phyloP scores from a whole-genome alignment of 257 asterid genomes.

The Lithospermum erythrorhizon region DNA sequence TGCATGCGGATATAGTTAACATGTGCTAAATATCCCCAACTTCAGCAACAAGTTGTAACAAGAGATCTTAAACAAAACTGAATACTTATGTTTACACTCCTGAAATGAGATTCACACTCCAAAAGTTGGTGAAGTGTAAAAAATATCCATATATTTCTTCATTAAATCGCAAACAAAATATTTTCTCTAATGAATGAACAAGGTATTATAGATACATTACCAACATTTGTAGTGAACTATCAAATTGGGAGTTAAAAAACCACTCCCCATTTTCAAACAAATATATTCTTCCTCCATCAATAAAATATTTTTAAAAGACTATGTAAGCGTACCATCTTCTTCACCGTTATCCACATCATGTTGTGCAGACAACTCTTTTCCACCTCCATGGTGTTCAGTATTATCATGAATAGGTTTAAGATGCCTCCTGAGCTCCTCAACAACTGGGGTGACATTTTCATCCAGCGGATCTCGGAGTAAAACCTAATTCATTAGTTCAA shows the following conservation, averaged over 20 bases:
- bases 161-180: too few species aligned
- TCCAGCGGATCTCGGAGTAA: conserved; percentile 75
- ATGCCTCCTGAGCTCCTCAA: conserved; percentile 76
- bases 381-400: conserved; percentile 49
- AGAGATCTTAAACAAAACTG: too few species aligned
- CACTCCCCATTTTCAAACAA: neutral
- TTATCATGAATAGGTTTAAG: conserved; percentile 39
- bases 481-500: conserved; percentile 29
- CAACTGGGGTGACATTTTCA: conserved; percentile 65
- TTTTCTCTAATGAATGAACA: too few species aligned
- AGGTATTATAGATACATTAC: too few species aligned
- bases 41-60: neutral
- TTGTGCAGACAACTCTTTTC: conserved; percentile 29
- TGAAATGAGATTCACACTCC: too few species aligned
- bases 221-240: too few species aligned
- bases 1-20: conserved; percentile 13
- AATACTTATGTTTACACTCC: too few species aligned
- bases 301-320: neutral
- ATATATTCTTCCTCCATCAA: neutral
- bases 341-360: conserved; percentile 62
- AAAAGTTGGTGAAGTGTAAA: too few species aligned
- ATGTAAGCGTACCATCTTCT: conserved; percentile 64
- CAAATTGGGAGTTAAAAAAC: too few species aligned
- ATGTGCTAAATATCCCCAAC: neutral
- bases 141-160: too few species aligned